phyloP scores from a whole-genome alignment of 1,284 basidiomycete species.

The Austroboletus olivaceoglutinosus region DNA sequence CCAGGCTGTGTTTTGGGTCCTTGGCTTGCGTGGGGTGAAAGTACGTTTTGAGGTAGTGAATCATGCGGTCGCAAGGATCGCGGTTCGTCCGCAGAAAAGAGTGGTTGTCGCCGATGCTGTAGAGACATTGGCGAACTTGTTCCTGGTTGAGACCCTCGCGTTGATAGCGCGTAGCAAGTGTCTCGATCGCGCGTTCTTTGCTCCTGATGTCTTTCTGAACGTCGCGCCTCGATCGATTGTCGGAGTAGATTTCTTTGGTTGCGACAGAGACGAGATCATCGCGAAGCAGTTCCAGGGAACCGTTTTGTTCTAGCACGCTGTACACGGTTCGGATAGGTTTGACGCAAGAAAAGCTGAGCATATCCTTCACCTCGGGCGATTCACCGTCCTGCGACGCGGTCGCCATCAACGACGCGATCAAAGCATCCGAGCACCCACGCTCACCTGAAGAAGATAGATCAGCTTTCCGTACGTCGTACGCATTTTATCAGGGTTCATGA shows the following conservation, averaged over 20 bases:
- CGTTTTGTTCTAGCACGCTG: conserved; percentile 56
- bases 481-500: conserved; percentile 86
- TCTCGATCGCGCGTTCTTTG: conserved; percentile 79
- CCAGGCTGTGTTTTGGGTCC: conserved; percentile 60
- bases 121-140: conserved; percentile 68
- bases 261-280: conserved; percentile 70
- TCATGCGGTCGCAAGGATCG: conserved; percentile 81
- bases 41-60: conserved; percentile 65
- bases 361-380: conserved; percentile 69
- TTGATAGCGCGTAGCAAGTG: conserved; percentile 60
- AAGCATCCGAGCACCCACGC: conserved; percentile 10
- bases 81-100: conserved; percentile 79
- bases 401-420: conserved; percentile 2
- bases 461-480: conserved; percentile 82
- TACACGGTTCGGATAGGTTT: conserved; percentile 72
- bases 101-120: conserved; percentile 82
- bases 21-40: conserved; percentile 70
- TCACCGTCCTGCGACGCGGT: conserved; percentile 63
- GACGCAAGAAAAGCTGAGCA: conserved; percentile 73
- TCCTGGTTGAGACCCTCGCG: conserved; percentile 58
- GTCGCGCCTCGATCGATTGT: conserved; percentile 66
- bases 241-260: conserved; percentile 75
- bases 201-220: conserved; percentile 75
- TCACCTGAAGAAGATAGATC: conserved; percentile 75
- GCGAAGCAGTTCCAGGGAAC: conserved; percentile 63